Conservation (phyloP, 2,329 filamentous ascomycete genomes). For the Neoascochyta sp. region DNA sequence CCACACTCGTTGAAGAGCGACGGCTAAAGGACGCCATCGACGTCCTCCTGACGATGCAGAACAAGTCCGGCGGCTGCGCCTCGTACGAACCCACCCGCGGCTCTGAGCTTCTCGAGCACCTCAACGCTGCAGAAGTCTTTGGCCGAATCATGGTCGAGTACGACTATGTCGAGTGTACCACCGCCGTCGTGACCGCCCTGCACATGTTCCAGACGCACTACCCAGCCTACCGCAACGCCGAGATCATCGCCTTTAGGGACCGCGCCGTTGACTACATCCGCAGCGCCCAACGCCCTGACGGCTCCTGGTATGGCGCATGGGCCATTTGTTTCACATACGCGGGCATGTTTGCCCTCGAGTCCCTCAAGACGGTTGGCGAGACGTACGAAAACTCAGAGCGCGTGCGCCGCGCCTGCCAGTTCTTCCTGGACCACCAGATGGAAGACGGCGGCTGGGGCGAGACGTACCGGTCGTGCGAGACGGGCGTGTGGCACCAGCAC, state of each 20-base stretch:
- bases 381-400: slow-evolving; percentile 69
- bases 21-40: slow-evolving; percentile 86
- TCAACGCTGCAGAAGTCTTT: slow-evolving; percentile 96
- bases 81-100: slow-evolving; percentile 85
- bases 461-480: slow-evolving; percentile 83
- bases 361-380: slow-evolving; percentile 76
- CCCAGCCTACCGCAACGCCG: slow-evolving; percentile 71
- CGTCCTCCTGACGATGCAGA: slow-evolving; percentile 88
- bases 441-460: slow-evolving; percentile 95
- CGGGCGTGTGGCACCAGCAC: slow-evolving; percentile 70
- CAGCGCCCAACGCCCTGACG: slow-evolving; percentile 69
- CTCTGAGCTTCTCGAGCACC: slow-evolving; percentile 70
- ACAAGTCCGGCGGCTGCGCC: slow-evolving; percentile 76
- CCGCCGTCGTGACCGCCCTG: slow-evolving; percentile 84
- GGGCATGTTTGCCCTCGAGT: slow-evolving; percentile 92
- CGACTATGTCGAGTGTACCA: slow-evolving; percentile 96
- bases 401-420: slow-evolving; percentile 74
- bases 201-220: slow-evolving; percentile 77
- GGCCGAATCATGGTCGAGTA: slow-evolving; percentile 98
- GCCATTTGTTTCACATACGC: slow-evolving; percentile 98
- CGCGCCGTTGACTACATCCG: slow-evolving; percentile 81
- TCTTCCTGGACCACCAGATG: slow-evolving; percentile 79
- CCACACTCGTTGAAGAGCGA: slow-evolving; percentile 67
- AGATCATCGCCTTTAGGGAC: slow-evolving; percentile 70
- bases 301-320: slow-evolving; percentile 98